Base-by-base conservation (phyloP, 2,329 filamentous ascomycete genomes). In the Amphichorda felina region DNA sequence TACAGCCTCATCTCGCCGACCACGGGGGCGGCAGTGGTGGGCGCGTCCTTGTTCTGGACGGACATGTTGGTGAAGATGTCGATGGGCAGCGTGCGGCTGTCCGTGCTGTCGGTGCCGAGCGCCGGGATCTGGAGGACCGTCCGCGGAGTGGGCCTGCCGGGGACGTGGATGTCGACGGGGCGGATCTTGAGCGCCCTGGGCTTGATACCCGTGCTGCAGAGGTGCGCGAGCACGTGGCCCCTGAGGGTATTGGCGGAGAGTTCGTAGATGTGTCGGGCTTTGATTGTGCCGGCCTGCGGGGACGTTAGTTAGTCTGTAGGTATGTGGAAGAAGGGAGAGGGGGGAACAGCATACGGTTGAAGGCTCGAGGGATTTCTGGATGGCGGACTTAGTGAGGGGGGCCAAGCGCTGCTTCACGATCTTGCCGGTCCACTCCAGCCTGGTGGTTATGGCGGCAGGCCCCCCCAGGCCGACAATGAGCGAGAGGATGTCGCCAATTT, bases 401-500 rank as follows among this genome's bases (percentile, higher is more conserved):
- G 21, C 21, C 6, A 24, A 24, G 13, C n/a, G 13, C 27, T n/a
- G 15, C 27, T 16, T 7, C 27, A 26, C 24, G 24, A n/a, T 29
- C 15, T 10, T 24, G 6, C 21, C 21, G 7, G 27, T 16, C 27
- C 29, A 33, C 28, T 35, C 40, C 38, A 43, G 19, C 25, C 17
- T 29, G 4, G 37, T 27, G 24, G 32, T 27, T 19, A 43, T n/a
- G 10, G 37, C 39, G 3, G 36, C 43, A 26, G 29, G 38, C 9
- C 48, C 44, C 19, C 43, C 44, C 33, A 36, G 34, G 6, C 35
- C n/a, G 5, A 44, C 30, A 1, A 43, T 25, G 19, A 34, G 27
- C 8, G 26, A 11, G 8, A 58, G 30, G 1, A 57, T 26, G 8
- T 41, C 30, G 6, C 42, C 48, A 4, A 58, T 49, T 6, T 34